phyloP scores from a whole-genome alignment of 257 asterid species.

The Fraxinus pennsylvanica region DNA sequence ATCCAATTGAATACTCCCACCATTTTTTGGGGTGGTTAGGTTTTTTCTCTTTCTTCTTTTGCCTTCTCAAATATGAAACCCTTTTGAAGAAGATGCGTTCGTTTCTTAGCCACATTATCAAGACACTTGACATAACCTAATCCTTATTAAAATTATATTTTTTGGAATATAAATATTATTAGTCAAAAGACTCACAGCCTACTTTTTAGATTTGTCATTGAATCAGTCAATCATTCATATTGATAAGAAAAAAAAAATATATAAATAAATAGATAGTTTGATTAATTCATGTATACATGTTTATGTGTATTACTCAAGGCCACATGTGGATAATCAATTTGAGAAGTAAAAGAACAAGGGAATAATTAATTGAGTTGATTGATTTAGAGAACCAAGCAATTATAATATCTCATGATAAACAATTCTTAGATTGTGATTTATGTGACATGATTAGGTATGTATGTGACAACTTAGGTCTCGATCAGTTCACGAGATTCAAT shows the following conservation, averaged over 20 bases:
- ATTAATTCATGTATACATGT: background rate
- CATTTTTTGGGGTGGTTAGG: conserved; percentile 28
- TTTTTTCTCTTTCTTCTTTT: conserved; percentile 9
- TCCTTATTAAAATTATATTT: background rate
- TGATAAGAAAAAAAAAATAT: background rate
- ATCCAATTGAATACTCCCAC: conserved; percentile 21
- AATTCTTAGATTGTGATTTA: background rate
- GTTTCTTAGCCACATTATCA: conserved; percentile 23
- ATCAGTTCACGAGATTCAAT: conserved; percentile 5
- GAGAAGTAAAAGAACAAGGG: background rate
- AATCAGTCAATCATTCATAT: conserved; percentile 5
- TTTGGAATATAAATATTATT: background rate
- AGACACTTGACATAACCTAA: background rate
- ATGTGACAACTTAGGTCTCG: background rate
- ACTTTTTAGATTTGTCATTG: conserved; percentile 18
- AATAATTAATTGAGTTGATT: conserved; percentile 2
- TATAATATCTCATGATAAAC: background rate
- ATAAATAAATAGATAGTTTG: background rate
- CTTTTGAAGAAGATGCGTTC: conserved; percentile 26
- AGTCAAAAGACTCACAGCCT: conserved; percentile 26
- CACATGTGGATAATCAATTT: background rate
- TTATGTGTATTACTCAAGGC: background rate
- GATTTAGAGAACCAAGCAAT: background rate
- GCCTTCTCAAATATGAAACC: conserved; percentile 20
- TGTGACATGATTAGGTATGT: background rate